Percentiles rank a stretch among this genome's conserved stretches.
Evolutionary conservation across 1,284 basidiomycete species (phyloP).

Genomic region (Ustilago loliicola): DNA sequence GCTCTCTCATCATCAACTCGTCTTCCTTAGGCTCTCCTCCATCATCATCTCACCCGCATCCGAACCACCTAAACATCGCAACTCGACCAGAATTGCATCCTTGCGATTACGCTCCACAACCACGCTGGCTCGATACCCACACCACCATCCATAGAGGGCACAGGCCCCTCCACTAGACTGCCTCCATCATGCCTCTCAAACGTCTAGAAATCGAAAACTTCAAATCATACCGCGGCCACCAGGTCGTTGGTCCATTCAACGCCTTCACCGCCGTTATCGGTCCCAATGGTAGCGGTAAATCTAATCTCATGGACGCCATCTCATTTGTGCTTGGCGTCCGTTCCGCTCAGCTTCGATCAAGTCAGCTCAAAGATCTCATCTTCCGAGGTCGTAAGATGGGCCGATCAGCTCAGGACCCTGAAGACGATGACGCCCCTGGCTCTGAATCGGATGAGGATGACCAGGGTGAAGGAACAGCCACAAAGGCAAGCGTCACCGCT

Average conservation of each 20-base stretch:
- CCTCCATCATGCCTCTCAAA: constrained; percentile 64
- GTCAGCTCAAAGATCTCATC: constrained; percentile 92
- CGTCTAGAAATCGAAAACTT: constrained; percentile 69
- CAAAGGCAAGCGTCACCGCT: constrained; percentile 93
- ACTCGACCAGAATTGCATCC: not conserved
- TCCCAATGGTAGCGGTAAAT: constrained; percentile 98
- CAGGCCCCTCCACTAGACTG: constrained; percentile 28
- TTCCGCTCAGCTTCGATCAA: constrained; percentile 90
- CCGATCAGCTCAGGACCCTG: constrained; percentile 70
- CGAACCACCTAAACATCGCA: not conserved
- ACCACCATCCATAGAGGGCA: constrained; percentile 22
- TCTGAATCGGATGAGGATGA: constrained; percentile 71
- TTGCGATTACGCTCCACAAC: not conserved
- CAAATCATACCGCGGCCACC: constrained; percentile 81
- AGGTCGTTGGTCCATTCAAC: constrained; percentile 89
- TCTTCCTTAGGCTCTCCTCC: not conserved
- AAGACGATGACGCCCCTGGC: constrained; percentile 60
- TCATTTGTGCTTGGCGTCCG: constrained; percentile 98
- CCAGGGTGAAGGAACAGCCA: constrained; percentile 84
- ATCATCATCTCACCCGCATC: not conserved
- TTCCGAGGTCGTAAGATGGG: constrained; percentile 85
- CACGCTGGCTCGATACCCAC: too few relatives aligned
- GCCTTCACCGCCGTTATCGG: constrained; percentile 94
- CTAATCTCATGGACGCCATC: constrained; percentile 99
- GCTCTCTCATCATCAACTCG: not conserved